These are phyloP conservation scores for Pythium pectinolyticum DNA, from an alignment of 352 stramenopile genomes.

Conservation along the genomic window DNA sequence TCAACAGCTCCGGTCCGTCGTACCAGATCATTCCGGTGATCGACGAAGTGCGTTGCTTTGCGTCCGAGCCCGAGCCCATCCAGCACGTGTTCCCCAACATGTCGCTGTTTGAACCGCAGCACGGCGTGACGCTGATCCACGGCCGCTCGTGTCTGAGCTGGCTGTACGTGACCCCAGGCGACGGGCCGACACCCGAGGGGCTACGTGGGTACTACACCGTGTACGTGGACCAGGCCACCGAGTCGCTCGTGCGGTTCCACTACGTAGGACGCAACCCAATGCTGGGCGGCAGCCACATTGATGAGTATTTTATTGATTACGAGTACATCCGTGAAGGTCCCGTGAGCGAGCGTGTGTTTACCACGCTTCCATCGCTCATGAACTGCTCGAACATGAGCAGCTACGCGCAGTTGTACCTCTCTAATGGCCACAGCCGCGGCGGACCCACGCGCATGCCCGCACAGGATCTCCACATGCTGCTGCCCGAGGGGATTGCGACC, in stretches of 20 bases:
- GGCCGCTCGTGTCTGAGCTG: conserved; percentile 80
- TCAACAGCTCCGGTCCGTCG: conserved; percentile 72
- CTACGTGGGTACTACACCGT: conserved; percentile 85
- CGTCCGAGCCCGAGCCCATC: conserved; percentile 48
- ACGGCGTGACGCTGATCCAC: conserved; percentile 72
- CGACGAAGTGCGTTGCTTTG: conserved; percentile 74
- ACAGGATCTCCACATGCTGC: conserved; percentile 79
- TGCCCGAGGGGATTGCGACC: conserved; percentile 57
- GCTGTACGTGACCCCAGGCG: conserved; percentile 68
- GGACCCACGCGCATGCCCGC: conserved; percentile 53
- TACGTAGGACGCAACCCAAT: conserved; percentile 85
- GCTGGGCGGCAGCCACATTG: conserved; percentile 86
- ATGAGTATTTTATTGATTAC: conserved; percentile 91
- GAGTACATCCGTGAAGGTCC: conserved; percentile 78
- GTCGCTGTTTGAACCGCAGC: conserved; percentile 78
- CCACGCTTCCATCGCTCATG: conserved; percentile 67
- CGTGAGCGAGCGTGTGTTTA: conserved; percentile 66
- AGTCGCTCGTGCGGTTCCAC: conserved; percentile 82
- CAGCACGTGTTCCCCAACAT: conserved; percentile 88
- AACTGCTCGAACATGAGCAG: conserved; percentile 74
- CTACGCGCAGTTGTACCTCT: too few species aligned
- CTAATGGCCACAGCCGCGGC: too few species aligned
- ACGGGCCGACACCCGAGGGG: conserved; percentile 57
- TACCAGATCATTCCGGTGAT: conserved; percentile 87
- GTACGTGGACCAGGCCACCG: conserved; percentile 77